Percentiles rank a stretch among this genome's conserved stretches.
phyloP scores from a whole-genome alignment of 805 yeast genomes.

The Zygosaccharomyces lentus region DNA sequence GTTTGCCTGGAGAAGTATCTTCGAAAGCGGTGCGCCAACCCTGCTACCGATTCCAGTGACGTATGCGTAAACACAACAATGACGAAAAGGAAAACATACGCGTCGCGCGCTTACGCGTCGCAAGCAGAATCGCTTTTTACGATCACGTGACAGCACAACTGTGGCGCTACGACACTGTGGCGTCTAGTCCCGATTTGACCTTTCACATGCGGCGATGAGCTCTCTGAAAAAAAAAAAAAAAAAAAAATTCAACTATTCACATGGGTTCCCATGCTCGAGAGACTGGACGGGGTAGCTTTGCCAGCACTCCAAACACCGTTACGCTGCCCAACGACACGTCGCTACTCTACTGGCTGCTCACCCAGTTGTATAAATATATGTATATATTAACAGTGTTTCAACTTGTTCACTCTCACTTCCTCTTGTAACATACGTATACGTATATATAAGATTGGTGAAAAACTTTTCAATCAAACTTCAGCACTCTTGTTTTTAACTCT shows the following conservation, averaged over 20 bases:
- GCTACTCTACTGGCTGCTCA: neutral
- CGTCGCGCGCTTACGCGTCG: neutral
- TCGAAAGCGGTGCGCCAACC: constrained; percentile 1
- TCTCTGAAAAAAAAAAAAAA: neutral
- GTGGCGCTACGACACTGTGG: constrained; percentile 3
- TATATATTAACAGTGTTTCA: neutral
- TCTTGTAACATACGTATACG: neutral
- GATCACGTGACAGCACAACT: neutral
- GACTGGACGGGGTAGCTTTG: neutral
- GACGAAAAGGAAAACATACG: neutral
- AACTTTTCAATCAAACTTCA: neutral
- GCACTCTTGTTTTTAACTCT: neutral
- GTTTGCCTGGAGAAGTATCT: constrained; percentile 17
- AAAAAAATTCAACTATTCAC: neutral
- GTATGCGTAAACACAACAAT: neutral
- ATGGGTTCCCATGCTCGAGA: neutral
- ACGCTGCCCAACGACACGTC: neutral
- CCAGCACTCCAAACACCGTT: neutral
- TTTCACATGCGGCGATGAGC: neutral
- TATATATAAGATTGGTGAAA: constrained; percentile 4
- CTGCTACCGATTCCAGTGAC: constrained; percentile 2
- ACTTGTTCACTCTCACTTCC: neutral
- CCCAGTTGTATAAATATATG: neutral
- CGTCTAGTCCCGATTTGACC: neutral
- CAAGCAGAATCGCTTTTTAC: neutral